A percentile compares a stretch with the other conserved stretches of the same genome.
Conservation (phyloP, 441 rosid species). For the Eutrema salsugineum region DNA sequence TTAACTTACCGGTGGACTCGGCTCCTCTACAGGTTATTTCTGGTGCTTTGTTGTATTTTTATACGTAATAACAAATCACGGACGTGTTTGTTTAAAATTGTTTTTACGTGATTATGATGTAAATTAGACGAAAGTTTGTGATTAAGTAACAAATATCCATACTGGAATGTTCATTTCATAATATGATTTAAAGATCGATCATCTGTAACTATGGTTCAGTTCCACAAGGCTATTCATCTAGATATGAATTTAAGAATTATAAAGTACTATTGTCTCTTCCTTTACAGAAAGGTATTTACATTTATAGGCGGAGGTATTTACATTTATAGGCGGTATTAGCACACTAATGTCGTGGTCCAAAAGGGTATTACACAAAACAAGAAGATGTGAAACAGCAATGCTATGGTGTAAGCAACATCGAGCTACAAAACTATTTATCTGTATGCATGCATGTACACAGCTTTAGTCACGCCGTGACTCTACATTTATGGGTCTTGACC, state of each 20-base stretch:
- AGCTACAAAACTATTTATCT: not conserved
- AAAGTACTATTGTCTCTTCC: not conserved
- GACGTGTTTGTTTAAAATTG: not conserved
- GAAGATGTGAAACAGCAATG: not conserved
- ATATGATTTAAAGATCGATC: not conserved
- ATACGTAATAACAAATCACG: not conserved
- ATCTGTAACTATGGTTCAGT: not conserved
- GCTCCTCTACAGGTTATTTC: constrained; percentile 4
- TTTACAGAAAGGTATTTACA: not conserved
- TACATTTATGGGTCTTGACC: not conserved
- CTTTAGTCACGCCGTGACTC: not conserved
- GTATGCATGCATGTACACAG: not conserved
- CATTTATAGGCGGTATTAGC: not conserved
- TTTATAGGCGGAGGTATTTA: not conserved
- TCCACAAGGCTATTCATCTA: not conserved
- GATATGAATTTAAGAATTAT: not conserved
- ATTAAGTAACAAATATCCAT: not conserved
- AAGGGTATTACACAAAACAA: not conserved
- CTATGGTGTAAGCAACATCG: not conserved
- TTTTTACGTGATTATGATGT: constrained; percentile 14
- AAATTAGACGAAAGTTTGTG: constrained; percentile 10
- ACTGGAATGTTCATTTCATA: not conserved
- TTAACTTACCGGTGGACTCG: not conserved
- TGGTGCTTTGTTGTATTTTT: not conserved
- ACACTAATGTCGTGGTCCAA: not conserved